phyloP scores from a whole-genome alignment of 768 basidiomycete species.

The Paxillus ammoniavirescens region DNA sequence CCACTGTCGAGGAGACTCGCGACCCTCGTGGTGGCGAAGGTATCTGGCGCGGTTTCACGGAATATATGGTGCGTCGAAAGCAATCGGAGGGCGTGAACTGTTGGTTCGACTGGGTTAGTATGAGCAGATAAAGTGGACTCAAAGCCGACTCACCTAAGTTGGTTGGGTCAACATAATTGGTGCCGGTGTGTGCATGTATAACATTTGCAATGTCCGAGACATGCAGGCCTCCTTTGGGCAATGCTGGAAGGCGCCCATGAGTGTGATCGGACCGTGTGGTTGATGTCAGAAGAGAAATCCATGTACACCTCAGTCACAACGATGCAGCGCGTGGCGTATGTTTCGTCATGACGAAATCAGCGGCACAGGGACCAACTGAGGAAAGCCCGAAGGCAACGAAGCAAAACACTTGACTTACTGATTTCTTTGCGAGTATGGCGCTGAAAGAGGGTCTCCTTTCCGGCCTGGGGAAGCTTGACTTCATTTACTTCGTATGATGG shows the following conservation, averaged over 20 bases:
- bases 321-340: background rate
- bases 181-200: constrained; percentile 18
- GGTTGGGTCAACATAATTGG: constrained; percentile 15
- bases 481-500: background rate
- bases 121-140: background rate
- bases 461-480: background rate
- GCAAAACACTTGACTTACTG: constrained; percentile 6
- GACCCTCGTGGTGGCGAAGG: constrained; percentile 71
- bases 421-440: background rate
- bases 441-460: background rate
- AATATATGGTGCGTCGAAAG: constrained; percentile 79
- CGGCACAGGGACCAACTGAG: too few relatives aligned
- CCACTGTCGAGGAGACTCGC: constrained; percentile 70
- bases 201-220: constrained; percentile 19
- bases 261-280: background rate
- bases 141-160: constrained; percentile 14
- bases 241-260: background rate
- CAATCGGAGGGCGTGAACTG: constrained; percentile 72
- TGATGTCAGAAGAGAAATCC: background rate
- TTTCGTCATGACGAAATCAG: background rate
- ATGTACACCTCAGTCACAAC: background rate
- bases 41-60: constrained; percentile 64
- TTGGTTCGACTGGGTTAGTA: background rate
- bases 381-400: background rate
- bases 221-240: constrained; percentile 17